phyloP scores from a whole-genome alignment of 2,329 filamentous ascomycete genomes.

The Exophiala xenobiotica region DNA sequence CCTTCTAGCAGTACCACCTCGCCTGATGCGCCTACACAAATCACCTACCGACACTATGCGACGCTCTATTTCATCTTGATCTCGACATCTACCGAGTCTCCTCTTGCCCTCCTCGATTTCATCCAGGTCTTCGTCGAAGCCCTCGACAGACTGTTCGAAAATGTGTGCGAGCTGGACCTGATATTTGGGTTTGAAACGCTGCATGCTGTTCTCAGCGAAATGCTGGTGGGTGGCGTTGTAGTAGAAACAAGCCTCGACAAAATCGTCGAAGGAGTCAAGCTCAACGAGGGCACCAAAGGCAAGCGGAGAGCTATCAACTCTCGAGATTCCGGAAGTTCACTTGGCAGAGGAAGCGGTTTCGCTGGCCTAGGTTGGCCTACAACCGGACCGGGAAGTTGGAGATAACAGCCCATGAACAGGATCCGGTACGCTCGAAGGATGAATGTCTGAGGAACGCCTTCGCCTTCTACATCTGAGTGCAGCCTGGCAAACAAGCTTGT shows the following conservation, averaged over 20 bases:
- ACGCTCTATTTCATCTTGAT: conserved; percentile 99
- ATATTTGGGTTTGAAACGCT: conserved; percentile 99
- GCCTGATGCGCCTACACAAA: conserved; percentile 81
- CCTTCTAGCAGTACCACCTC: conserved; percentile 50
- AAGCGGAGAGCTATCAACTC: conserved; percentile 47
- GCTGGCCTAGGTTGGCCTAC: conserved; percentile 29
- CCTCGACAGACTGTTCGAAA: conserved; percentile 91
- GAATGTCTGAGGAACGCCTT: background rate
- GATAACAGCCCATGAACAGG: conserved; percentile 6
- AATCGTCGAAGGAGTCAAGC: conserved; percentile 78
- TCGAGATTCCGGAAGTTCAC: conserved; percentile 33
- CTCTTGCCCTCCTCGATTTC: conserved; percentile 88
- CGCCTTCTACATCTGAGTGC: no score
- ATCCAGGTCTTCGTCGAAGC: conserved; percentile 99
- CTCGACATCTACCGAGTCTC: conserved; percentile 91
- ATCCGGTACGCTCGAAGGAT: no score
- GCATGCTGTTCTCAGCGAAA: conserved; percentile 60
- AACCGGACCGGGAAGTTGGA: conserved; percentile 28
- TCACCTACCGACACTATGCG: conserved; percentile 97
- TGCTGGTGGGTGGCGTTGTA: conserved; percentile 35
- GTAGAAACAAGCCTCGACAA: conserved; percentile 53
- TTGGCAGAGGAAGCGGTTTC: conserved; percentile 28
- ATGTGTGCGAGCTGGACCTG: conserved; percentile 95
- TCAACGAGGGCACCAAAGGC: conserved; percentile 49
- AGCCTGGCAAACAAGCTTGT: no score